Conservation (phyloP, 1,284 basidiomycete species). For the Coniferiporia weirii region DNA sequence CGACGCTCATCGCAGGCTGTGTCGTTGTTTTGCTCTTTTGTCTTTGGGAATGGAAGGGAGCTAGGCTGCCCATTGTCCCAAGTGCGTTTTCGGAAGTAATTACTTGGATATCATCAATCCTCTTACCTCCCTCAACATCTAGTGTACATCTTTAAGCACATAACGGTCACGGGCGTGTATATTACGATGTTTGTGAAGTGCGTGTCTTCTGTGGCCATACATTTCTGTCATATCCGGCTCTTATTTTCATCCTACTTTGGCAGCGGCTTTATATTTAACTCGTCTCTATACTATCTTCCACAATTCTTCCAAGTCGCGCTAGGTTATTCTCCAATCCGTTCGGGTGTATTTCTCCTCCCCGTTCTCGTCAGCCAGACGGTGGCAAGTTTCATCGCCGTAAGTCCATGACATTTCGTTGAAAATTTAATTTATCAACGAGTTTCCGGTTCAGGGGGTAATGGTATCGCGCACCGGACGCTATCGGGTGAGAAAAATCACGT, state of each 20-base stretch:
- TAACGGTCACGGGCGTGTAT: slow-evolving; percentile 67
- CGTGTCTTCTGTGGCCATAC: slow-evolving; percentile 18
- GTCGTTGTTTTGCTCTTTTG: slow-evolving; percentile 55
- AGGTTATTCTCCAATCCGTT: slow-evolving; percentile 12
- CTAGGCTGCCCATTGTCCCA: slow-evolving; percentile 62
- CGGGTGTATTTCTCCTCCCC: slow-evolving; percentile 15
- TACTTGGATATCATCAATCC: neutral
- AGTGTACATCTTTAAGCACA: slow-evolving; percentile 70
- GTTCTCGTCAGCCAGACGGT: slow-evolving; percentile 16
- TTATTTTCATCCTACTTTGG: neutral
- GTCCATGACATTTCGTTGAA: neutral
- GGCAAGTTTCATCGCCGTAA: slow-evolving; percentile 13
- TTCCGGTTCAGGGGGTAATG: slow-evolving; percentile 5
- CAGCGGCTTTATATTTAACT: slow-evolving; percentile 18
- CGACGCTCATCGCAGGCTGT: slow-evolving; percentile 53
- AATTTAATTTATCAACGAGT: neutral
- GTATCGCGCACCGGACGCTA: slow-evolving; percentile 15
- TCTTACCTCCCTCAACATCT: neutral
- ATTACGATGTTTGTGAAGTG: slow-evolving; percentile 64
- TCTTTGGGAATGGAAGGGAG: slow-evolving; percentile 68
- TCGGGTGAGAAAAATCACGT: neutral
- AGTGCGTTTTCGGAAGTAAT: slow-evolving; percentile 41
- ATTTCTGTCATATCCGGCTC: neutral
- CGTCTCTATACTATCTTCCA: slow-evolving; percentile 14
- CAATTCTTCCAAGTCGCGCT: slow-evolving; percentile 17